Evolutionary conservation across 78 protist genomes (phyloP).

Genomic region (Anaeramoeba flamelloides): DNA sequence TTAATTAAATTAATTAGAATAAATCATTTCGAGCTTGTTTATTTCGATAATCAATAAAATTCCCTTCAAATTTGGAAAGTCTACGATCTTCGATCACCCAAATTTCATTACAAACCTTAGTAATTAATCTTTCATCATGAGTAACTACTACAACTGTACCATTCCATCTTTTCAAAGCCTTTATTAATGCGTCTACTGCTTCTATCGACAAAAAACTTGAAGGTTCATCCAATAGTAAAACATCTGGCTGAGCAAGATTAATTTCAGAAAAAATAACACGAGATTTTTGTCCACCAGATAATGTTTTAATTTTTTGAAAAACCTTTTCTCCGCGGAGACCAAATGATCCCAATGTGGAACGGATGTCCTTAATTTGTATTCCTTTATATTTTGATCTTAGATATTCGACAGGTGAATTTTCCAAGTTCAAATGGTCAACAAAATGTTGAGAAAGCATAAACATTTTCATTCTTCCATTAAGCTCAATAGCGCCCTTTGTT

Average conservation of each 20-base stretch:
- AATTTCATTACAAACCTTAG: not conserved
- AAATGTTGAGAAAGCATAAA: constrained; percentile 55
- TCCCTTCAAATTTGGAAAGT: not conserved
- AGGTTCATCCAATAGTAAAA: constrained; percentile 83
- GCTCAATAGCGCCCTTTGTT: not conserved
- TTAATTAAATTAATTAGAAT: too few relatives aligned
- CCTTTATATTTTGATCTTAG: not conserved
- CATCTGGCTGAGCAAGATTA: constrained; percentile 51
- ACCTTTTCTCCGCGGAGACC: constrained; percentile 55
- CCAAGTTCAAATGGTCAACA: constrained; percentile 57
- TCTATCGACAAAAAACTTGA: constrained; percentile 75
- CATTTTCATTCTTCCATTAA: not conserved
- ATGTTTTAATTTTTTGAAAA: constrained; percentile 39
- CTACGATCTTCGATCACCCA: not conserved
- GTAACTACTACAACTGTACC: constrained; percentile 32
- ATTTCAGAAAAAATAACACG: constrained; percentile 75
- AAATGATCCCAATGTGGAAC: constrained; percentile 42
- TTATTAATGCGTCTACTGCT: constrained; percentile 51
- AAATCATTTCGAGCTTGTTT: too few relatives aligned
- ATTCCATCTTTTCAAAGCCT: constrained; percentile 23
- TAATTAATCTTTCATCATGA: not conserved
- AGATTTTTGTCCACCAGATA: constrained; percentile 83
- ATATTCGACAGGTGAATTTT: constrained; percentile 45
- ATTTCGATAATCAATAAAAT: not conserved
- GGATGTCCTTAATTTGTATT: constrained; percentile 22